Evolutionary conservation across 2,329 filamentous ascomycete species (phyloP).

Genomic region (Cryphonectria naterciae): DNA sequence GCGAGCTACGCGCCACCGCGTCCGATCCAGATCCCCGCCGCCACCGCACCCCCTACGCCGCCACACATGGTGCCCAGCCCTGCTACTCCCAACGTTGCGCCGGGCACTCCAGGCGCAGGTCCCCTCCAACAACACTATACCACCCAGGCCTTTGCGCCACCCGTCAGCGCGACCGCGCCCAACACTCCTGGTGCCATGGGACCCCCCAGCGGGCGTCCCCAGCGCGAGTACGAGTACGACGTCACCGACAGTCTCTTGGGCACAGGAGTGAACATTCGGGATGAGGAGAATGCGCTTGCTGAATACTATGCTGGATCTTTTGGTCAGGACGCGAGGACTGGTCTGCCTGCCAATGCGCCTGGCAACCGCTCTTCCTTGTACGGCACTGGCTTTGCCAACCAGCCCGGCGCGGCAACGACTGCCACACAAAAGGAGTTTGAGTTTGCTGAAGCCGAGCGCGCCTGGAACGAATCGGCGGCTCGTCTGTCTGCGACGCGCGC

Average conservation of each 20-base stretch:
- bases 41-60: background rate
- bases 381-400: constrained; percentile 68
- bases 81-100: constrained; percentile 17
- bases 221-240: constrained; percentile 70
- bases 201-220: constrained; percentile 63
- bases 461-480: constrained; percentile 68
- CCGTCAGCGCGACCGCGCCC: constrained; percentile 29
- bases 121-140: constrained; percentile 18
- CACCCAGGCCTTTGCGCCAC: constrained; percentile 21
- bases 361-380: constrained; percentile 63
- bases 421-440: constrained; percentile 66
- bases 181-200: constrained; percentile 52
- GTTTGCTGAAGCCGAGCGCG: constrained; percentile 66
- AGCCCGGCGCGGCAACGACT: constrained; percentile 46
- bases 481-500: constrained; percentile 63
- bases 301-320: constrained; percentile 61
- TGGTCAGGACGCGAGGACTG: constrained; percentile 51
- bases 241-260: constrained; percentile 82
- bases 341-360: constrained; percentile 60
- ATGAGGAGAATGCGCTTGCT: constrained; percentile 82
- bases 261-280: constrained; percentile 83
- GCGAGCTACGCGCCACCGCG: constrained; percentile 25
- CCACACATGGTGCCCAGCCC: constrained; percentile 19
- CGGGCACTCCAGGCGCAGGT: constrained; percentile 25
- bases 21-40: constrained; percentile 19